These are phyloP conservation scores for Fusarium marasasianum DNA, from an alignment of 2,329 filamentous ascomycete species.

Conservation along the genomic window DNA sequence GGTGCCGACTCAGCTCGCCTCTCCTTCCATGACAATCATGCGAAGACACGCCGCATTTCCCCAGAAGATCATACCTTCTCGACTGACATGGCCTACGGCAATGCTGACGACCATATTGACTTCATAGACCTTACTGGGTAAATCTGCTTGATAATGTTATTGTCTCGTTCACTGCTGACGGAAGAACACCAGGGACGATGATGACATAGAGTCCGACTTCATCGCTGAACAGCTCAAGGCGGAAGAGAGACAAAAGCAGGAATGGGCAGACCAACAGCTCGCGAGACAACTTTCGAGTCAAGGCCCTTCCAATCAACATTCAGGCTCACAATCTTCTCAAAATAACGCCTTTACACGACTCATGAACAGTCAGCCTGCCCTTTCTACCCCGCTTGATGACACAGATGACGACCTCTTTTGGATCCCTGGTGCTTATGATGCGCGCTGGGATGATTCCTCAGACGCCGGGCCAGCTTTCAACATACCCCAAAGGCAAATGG, in stretches of 20 bases:
- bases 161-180: slow-evolving; percentile 1
- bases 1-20: slow-evolving; percentile 33
- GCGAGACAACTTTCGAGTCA: slow-evolving; percentile 44
- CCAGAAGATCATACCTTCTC: slow-evolving; percentile 26
- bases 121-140: slow-evolving; percentile 57
- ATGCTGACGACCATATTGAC: slow-evolving; percentile 31
- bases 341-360: slow-evolving; percentile 42
- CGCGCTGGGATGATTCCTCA: slow-evolving; percentile 28
- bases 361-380: slow-evolving; percentile 44
- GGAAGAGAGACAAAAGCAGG: slow-evolving; percentile 46
- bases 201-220: slow-evolving; percentile 37
- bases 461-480: background rate
- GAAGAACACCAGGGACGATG: slow-evolving; percentile 45
- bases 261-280: slow-evolving; percentile 42
- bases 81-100: background rate
- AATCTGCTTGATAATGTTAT: slow-evolving; percentile 17
- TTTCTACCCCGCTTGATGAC: background rate
- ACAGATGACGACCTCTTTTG: background rate
- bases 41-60: slow-evolving; percentile 50
- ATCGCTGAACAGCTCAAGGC: slow-evolving; percentile 50
- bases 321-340: slow-evolving; percentile 1
- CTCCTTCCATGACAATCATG: slow-evolving; percentile 10
- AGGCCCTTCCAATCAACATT: slow-evolving; percentile 7
- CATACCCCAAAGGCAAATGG: background rate
- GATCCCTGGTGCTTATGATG: slow-evolving; percentile 37